These are phyloP conservation scores for Caloboletus firmus DNA, from an alignment of 1,284 basidiomycete species.

Conservation along the genomic window DNA sequence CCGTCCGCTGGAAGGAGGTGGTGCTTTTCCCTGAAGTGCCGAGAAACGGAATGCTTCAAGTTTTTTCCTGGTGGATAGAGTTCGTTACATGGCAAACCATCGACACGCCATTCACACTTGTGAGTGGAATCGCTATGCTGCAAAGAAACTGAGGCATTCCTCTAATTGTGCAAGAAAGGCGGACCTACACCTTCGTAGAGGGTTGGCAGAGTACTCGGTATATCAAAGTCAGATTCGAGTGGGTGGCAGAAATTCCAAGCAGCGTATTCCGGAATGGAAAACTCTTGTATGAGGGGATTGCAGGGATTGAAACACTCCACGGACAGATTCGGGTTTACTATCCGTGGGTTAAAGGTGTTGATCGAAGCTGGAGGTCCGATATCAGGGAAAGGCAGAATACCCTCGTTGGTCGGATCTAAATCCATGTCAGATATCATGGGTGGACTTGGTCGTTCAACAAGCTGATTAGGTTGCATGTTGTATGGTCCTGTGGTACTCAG, in stretches of 20 bases:
- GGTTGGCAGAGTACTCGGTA: not conserved
- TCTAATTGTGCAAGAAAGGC: not conserved
- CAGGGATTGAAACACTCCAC: not conserved
- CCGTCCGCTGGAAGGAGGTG: slow-evolving; percentile 1
- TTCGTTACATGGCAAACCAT: slow-evolving; percentile 12
- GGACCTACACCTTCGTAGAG: slow-evolving; percentile 1
- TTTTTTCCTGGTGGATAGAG: not conserved
- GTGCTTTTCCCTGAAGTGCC: slow-evolving; percentile 16
- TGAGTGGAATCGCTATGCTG: not conserved
- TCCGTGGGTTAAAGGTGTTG: not conserved
- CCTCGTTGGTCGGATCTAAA: not conserved
- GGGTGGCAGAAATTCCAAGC: not conserved
- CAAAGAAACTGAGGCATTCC: not conserved
- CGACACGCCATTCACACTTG: slow-evolving; percentile 13
- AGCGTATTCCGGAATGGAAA: not conserved
- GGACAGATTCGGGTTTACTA: not conserved
- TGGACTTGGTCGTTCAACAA: not conserved
- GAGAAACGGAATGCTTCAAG: slow-evolving; percentile 15
- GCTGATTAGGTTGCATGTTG: not conserved
- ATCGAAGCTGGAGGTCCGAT: not conserved
- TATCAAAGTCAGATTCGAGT: not conserved
- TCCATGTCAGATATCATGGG: not conserved
- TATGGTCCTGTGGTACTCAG: not conserved
- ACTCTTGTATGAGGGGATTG: not conserved
- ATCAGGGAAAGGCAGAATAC: not conserved